Base-by-base conservation (phyloP, 2,329 filamentous ascomycete species). In the Ilyonectria destructans region DNA sequence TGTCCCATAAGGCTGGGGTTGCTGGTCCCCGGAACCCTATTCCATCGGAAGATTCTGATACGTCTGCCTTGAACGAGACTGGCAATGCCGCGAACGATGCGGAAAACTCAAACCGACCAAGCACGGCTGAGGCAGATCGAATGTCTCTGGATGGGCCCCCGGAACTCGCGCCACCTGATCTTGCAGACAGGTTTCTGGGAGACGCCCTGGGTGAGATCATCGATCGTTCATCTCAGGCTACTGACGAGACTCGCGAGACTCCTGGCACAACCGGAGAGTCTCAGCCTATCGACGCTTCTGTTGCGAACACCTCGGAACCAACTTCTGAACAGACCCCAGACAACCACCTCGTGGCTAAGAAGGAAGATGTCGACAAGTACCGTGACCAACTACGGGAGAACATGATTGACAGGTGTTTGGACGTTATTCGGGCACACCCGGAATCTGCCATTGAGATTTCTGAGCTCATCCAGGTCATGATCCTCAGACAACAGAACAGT, bases 381-480 rank as follows among this genome's bases (percentile, higher is more conserved):
- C 91, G 96, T 52, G 86, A 88, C 5, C 87, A 86, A n/a, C 85
- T 98, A 46, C 90, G 94, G 45, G 86, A 89, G 21, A 91, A 93
- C 63, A 82, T 98, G 62, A 95, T 98, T 67, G 95, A 98, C 74
- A 92, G 94, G 65, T 97, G 93, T 71, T 85, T 99, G 23, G 95
- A 98, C 75, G 91, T 98, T 37, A 91, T 99, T 60, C 93, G 96
- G 78, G 91, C 92, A 43, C 95, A 98, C 74, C 92, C 95, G 15
- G 91, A 93, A 73, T 91, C 96, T 12, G 97, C 96, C 0, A 96
- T 98, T 74, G 96, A 98, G 77, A 86, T 99, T 54, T 90, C 95
- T 0, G 95, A 98, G 75, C 86, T 99, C 21, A 95, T 99, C 62
- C 89, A 89, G 43, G 91, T 92, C 4, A 91, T 94, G 26, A 89